phyloP scores from a whole-genome alignment of 805 yeast genomes.

The Cyberlindnera euphorbiae region DNA sequence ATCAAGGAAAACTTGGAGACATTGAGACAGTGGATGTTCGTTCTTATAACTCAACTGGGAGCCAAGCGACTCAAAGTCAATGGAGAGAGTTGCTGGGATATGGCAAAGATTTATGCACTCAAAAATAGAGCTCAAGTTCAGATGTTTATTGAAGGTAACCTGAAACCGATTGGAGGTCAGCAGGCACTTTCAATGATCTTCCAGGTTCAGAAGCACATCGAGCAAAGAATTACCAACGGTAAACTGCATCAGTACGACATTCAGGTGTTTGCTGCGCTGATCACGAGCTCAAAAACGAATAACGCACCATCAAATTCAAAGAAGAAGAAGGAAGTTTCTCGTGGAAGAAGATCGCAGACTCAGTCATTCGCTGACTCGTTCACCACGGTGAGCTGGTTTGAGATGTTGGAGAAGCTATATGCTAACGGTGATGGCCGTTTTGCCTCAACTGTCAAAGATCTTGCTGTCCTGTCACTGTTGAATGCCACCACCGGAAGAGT shows the following conservation, averaged over 20 bases:
- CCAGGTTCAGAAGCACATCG: constrained; percentile 50
- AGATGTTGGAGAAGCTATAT: constrained; percentile 51
- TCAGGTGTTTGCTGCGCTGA: constrained; percentile 13
- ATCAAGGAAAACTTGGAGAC: constrained; percentile 48
- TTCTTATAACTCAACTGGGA: constrained; percentile 50
- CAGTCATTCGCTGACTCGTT: constrained; percentile 48
- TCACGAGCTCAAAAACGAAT: constrained; percentile 2
- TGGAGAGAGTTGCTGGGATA: constrained; percentile 63
- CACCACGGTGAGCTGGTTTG: constrained; percentile 53
- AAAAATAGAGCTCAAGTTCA: constrained; percentile 42
- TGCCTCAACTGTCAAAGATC: constrained; percentile 39
- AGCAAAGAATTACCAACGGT: constrained; percentile 34
- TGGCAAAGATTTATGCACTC: constrained; percentile 48
- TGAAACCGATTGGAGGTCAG: constrained; percentile 22
- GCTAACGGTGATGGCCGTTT: constrained; percentile 52
- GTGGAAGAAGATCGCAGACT: not conserved
- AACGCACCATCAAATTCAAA: not conserved
- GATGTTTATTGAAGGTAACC: constrained; percentile 49
- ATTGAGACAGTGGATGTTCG: constrained; percentile 39
- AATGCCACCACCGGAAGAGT: constrained; percentile 10
- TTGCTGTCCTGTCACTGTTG: constrained; percentile 48
- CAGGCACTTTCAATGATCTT: constrained; percentile 30
- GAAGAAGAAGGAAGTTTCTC: not conserved
- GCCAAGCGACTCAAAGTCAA: constrained; percentile 50
- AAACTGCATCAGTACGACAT: constrained; percentile 20